Evolutionary conservation across 176 grass and related monocot genomes (phyloP).

Genomic region (Hordeum marinum): DNA sequence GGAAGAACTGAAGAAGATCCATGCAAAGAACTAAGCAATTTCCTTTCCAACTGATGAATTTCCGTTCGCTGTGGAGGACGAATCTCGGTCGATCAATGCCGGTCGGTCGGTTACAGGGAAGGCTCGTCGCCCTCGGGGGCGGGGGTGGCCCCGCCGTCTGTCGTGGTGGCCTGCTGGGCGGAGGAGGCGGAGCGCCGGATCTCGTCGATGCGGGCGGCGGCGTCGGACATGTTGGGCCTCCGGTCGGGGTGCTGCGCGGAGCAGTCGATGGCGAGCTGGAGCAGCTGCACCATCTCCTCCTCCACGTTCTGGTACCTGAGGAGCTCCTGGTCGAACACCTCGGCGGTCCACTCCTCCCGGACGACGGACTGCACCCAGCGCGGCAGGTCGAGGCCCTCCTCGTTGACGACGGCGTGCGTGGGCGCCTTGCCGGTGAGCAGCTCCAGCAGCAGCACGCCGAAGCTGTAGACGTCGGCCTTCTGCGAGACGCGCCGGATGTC

Average conservation of each 20-base stretch:
- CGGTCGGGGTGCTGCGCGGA: conserved; percentile 85
- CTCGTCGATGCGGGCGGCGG: conserved; percentile 64
- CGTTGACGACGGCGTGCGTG: conserved; percentile 84
- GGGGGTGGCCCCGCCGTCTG: background rate
- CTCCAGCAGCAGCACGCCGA: conserved; percentile 81
- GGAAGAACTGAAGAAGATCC: conserved; percentile 6
- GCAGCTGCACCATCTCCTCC: conserved; percentile 97
- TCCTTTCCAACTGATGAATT: conserved; percentile 18
- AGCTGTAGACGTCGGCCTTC: conserved; percentile 81
- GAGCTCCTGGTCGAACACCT: conserved; percentile 97
- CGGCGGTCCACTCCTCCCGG: conserved; percentile 85
- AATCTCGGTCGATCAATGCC: conserved; percentile 1
- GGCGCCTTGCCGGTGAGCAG: conserved; percentile 95
- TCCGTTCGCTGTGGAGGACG: background rate
- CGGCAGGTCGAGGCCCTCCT: conserved; percentile 88
- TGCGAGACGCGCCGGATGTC: conserved; percentile 72
- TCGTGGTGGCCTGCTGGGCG: too few species aligned
- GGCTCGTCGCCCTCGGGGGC: conserved; percentile 42
- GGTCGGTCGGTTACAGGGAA: conserved; percentile 18
- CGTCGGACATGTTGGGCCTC: conserved; percentile 66
- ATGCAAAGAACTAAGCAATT: conserved; percentile 55
- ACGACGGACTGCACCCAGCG: conserved; percentile 94
- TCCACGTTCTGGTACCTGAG: conserved; percentile 79
- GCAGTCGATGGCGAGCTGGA: conserved; percentile 97
- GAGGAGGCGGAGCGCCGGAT: conserved; percentile 41